phyloP scores from a whole-genome alignment of 306 rosid genomes.

The Castanea crenata region DNA sequence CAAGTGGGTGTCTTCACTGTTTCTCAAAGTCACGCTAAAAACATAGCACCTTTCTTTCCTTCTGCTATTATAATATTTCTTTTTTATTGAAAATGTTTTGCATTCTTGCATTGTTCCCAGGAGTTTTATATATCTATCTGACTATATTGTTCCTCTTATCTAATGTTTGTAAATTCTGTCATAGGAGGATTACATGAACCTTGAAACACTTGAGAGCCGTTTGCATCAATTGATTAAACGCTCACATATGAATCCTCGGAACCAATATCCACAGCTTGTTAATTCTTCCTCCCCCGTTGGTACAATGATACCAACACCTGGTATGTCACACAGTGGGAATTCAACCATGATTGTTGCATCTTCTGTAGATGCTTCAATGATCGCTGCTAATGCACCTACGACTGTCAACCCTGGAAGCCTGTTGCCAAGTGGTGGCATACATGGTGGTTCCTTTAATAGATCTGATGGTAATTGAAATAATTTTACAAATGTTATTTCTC shows the following conservation, averaged over 20 bases:
- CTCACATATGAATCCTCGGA: slow-evolving; percentile 41
- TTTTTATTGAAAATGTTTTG: not conserved
- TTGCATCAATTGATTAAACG: slow-evolving; percentile 45
- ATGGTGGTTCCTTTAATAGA: slow-evolving; percentile 58
- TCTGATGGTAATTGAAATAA: slow-evolving; percentile 56
- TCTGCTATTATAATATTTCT: not conserved
- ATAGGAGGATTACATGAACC: slow-evolving; percentile 88
- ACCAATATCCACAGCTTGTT: slow-evolving; percentile 58
- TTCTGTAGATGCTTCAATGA: slow-evolving; percentile 60
- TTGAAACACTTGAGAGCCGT: slow-evolving; percentile 74
- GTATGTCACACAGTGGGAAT: slow-evolving; percentile 73
- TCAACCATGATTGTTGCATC: slow-evolving; percentile 65
- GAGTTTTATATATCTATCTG: not conserved
- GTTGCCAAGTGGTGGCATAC: slow-evolving; percentile 57
- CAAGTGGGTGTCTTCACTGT: not conserved
- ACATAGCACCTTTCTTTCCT: slow-evolving; percentile 3
- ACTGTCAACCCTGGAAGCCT: slow-evolving; percentile 64
- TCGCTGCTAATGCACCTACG: slow-evolving; percentile 48
- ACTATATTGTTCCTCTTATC: not conserved
- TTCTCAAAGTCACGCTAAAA: slow-evolving; percentile 10
- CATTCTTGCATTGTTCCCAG: not conserved
- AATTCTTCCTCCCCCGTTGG: slow-evolving; percentile 61
- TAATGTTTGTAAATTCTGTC: slow-evolving; percentile 26
- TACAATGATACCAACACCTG: slow-evolving; percentile 97
- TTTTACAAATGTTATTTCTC: not conserved